Percentiles rank a stretch among this genome's conserved stretches.
Evolutionary conservation across 441 rosid genomes (phyloP).

Genomic region (Brassica hybrid): DNA sequence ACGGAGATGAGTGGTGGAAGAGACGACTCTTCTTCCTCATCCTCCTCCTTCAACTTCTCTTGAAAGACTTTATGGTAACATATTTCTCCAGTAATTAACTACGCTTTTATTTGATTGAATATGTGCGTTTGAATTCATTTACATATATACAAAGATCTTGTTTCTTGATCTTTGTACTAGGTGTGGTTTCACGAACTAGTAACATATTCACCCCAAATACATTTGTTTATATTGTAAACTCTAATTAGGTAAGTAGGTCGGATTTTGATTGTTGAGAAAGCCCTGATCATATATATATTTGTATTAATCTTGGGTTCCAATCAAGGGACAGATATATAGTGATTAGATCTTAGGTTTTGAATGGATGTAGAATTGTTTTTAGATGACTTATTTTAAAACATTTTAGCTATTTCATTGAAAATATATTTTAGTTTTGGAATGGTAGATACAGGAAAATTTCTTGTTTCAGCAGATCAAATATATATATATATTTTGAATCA

Average conservation of each 20-base stretch:
- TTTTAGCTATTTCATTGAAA: no score
- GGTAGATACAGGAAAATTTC: neutral
- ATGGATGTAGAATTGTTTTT: neutral
- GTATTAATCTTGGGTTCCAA: neutral
- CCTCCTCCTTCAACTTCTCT: constrained; percentile 56
- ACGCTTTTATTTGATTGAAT: constrained; percentile 7
- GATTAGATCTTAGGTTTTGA: constrained; percentile 27
- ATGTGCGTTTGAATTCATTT: constrained; percentile 16
- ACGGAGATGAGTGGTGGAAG: constrained; percentile 41
- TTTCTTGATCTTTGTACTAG: constrained; percentile 3
- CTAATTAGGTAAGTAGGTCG: constrained; percentile 25
- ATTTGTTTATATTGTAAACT: constrained; percentile 13
- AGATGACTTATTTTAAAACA: no score
- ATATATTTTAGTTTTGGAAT: constrained; percentile 3
- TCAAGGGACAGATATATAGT: constrained; percentile 4
- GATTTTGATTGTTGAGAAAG: constrained; percentile 4
- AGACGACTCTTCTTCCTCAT: constrained; percentile 44
- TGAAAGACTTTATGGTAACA: constrained; percentile 35
- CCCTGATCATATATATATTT: no score
- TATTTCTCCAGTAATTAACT: constrained; percentile 14
- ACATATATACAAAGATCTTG: constrained; percentile 5
- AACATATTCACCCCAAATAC: neutral
- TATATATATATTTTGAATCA: no score
- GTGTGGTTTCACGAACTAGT: constrained; percentile 7
- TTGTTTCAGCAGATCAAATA: no score